Evolutionary conservation across 495 filamentous ascomycete species (phyloP).

Genomic region (Penicillium lividum): DNA sequence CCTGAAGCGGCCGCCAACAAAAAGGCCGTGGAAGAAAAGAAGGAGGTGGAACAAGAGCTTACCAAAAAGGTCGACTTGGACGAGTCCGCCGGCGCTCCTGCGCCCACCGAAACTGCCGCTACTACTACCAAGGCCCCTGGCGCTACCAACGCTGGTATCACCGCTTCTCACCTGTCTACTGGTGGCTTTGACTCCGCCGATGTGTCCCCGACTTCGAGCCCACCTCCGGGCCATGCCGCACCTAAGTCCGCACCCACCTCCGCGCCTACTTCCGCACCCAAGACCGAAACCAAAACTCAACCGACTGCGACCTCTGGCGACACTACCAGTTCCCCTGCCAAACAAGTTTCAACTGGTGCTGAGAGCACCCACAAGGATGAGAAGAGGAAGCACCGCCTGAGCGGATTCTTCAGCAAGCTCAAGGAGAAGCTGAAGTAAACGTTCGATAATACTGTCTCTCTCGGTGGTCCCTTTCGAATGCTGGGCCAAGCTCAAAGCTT

Average conservation of each 20-base stretch:
- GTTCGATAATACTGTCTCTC: not conserved
- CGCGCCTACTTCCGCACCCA: not conserved
- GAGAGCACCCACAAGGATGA: constrained; percentile 34
- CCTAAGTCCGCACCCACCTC: constrained; percentile 20
- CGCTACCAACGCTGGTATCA: constrained; percentile 10
- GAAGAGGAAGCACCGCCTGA: constrained; percentile 51
- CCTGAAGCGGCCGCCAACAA: constrained; percentile 73
- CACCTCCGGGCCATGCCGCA: constrained; percentile 25
- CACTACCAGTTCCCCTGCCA: constrained; percentile 18
- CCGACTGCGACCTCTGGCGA: constrained; percentile 27
- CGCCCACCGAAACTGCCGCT: constrained; percentile 52
- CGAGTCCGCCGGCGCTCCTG: constrained; percentile 51
- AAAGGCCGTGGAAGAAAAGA: constrained; percentile 74
- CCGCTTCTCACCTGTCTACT: constrained; percentile 5
- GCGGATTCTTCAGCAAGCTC: constrained; percentile 50
- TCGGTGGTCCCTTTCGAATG: constrained; percentile 1
- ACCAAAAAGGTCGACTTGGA: constrained; percentile 53
- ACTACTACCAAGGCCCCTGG: constrained; percentile 44
- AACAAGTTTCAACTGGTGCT: constrained; percentile 10
- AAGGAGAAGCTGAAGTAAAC: constrained; percentile 52
- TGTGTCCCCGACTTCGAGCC: constrained; percentile 47
- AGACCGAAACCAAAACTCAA: not conserved
- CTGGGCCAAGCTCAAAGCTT: not conserved
- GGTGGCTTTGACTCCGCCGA: constrained; percentile 34
- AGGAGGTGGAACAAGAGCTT: constrained; percentile 69